Evolutionary conservation across 495 filamentous ascomycete genomes (phyloP), one percentile per base, ranked within the genome.

Genomic region (Penicillium daleae): DNA sequence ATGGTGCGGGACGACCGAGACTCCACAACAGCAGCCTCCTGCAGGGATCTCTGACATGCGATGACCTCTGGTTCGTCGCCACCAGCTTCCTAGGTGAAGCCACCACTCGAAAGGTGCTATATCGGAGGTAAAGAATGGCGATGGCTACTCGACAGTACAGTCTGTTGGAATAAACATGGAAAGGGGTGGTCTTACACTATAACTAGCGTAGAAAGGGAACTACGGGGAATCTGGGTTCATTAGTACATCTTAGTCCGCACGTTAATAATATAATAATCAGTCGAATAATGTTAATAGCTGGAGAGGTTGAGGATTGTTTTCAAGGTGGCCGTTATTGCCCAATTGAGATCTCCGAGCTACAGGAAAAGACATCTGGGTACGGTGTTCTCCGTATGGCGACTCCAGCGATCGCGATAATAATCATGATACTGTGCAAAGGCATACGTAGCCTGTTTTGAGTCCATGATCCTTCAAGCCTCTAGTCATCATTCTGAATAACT

Each of bases 1-100:
- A 17, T 42, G 6, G 46, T 50, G 46, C 46, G 46, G 46, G 46
- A 27, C 29, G 12, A 8, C 46, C 46, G 46, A 50, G 46, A 50
- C 24, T 29, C 24, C 21, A 46, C 42, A 7, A 7, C 4, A 17
- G 46, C n/a, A 29, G 46, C 46, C 46, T 50, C 26, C 46, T 29
- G 26, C 46, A 29, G 46, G 46, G 46, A 26, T 50, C 24, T 50
- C 7, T 39, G 35, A 39, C 19, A 42, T 42, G 40, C 6, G 40
- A 8, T 42, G n/a, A 15, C 42, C 19, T 46, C 42, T 24, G 42
- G 42, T 46, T 46, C 42, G 42, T 46, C 42, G 42, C 42, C 42
- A 46, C 42, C 42, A 46, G 42, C 21, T 22, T 9, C 19, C 6
- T 46, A 22, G 19, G 19, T 12, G 42, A 46, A 46, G 21, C 19